Conservation (phyloP, 2,329 filamentous ascomycete species). For the Teratosphaeria zuluensis region DNA sequence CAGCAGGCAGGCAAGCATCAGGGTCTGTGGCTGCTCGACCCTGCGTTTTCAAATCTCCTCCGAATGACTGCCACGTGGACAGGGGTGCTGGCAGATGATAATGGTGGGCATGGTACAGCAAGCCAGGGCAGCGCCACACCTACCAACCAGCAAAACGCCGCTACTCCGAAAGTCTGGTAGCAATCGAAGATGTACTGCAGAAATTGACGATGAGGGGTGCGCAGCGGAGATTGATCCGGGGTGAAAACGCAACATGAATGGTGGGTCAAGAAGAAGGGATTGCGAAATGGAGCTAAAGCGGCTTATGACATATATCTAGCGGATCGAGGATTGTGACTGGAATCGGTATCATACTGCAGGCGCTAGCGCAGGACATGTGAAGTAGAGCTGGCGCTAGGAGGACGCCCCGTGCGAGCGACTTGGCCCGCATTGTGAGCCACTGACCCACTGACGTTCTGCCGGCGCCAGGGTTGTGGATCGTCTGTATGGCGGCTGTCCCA, state of each 20-base stretch:
- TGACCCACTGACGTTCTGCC: not conserved
- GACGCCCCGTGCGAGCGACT: not conserved
- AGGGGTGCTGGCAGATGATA: not conserved
- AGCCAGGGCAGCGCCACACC: not conserved
- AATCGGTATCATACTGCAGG: not conserved
- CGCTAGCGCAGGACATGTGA: not conserved
- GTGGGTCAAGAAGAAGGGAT: not conserved
- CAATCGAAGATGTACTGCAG: not conserved
- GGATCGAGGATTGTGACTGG: not conserved
- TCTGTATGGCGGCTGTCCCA: not conserved
- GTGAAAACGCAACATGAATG: not conserved
- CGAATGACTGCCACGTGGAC: not conserved
- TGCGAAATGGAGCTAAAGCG: not conserved
- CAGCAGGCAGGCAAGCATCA: not conserved
- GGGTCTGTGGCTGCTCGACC: not conserved
- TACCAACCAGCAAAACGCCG: not conserved
- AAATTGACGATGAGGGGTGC: not conserved
- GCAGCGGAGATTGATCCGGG: not conserved
- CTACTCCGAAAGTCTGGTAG: not conserved
- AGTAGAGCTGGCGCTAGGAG: not conserved
- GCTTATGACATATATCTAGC: not conserved
- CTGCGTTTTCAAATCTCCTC: not conserved
- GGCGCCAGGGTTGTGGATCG: not conserved
- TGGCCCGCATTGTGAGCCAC: not conserved
- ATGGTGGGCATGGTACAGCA: not conserved